A percentile compares a stretch with the other conserved stretches of the same genome.
Evolutionary conservation across 2,329 filamentous ascomycete species (phyloP).

Genomic region (Alternaria brassicae): DNA sequence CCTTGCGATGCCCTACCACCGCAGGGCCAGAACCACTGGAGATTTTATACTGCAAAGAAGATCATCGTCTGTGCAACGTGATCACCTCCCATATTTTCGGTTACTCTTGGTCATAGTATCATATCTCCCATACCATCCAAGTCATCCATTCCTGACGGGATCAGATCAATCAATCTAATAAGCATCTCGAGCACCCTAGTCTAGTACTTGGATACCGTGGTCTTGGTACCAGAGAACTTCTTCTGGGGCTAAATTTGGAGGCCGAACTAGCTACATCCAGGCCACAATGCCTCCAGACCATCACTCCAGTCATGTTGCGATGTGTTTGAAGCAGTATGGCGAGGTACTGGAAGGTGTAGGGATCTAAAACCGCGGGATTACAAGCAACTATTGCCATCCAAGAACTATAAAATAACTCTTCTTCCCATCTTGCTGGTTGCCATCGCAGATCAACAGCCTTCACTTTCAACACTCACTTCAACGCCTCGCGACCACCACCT

Average conservation of each 20-base stretch:
- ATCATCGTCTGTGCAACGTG: constrained; percentile 11
- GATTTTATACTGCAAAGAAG: constrained; percentile 12
- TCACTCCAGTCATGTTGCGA: neutral
- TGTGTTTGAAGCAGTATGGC: constrained; percentile 16
- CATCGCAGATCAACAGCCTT: constrained; percentile 38
- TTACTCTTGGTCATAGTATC: constrained; percentile 22
- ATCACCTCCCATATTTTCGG: neutral
- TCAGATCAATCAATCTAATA: constrained; percentile 36
- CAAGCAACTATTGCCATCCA: neutral
- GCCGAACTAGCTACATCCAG: constrained; percentile 24
- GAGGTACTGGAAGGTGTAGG: constrained; percentile 18
- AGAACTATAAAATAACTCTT: constrained; percentile 36
- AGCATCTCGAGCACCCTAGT: constrained; percentile 22
- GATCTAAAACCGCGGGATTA: constrained; percentile 4
- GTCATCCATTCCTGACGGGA: constrained; percentile 18
- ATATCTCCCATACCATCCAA: constrained; percentile 22
- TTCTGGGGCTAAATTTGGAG: constrained; percentile 36
- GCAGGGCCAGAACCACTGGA: constrained; percentile 1
- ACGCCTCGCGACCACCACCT: constrained; percentile 8
- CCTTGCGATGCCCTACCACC: constrained; percentile 11
- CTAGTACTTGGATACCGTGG: constrained; percentile 23
- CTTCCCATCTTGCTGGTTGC: constrained; percentile 22
- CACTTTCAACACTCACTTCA: constrained; percentile 21
- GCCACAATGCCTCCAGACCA: constrained; percentile 21
- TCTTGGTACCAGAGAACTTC: constrained; percentile 28